These are phyloP conservation scores for Teunomyces gatunensis DNA, from an alignment of 805 yeast species.

Conservation along the genomic window DNA sequence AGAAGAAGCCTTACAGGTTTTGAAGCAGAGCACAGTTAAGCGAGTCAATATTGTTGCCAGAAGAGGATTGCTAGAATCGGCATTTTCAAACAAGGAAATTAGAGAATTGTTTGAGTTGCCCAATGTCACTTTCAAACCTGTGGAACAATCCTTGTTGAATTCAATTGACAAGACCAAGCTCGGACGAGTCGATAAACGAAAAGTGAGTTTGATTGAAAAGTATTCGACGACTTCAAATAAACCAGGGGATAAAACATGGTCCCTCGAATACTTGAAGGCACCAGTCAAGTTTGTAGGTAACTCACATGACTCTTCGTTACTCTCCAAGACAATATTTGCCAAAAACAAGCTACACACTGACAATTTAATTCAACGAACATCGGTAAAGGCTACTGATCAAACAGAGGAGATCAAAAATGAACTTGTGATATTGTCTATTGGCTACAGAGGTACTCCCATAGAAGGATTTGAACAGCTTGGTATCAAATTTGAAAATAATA, in stretches of 20 bases:
- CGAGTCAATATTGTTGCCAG: conserved; percentile 77
- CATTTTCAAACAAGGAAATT: conserved; percentile 89
- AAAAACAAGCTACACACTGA: conserved; percentile 45
- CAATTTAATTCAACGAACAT: conserved; percentile 28
- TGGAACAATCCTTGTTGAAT: conserved; percentile 31
- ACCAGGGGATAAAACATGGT: conserved; percentile 46
- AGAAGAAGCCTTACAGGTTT: conserved; percentile 50
- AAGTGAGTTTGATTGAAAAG: conserved; percentile 60
- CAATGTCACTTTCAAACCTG: conserved; percentile 41
- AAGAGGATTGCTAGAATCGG: conserved; percentile 80
- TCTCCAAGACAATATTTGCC: conserved; percentile 49
- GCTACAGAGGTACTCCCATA: conserved; percentile 71
- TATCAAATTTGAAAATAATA: conserved; percentile 28
- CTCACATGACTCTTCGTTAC: conserved; percentile 31
- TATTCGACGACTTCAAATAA: conserved; percentile 22
- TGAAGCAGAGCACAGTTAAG: conserved; percentile 54
- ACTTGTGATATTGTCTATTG: conserved; percentile 75
- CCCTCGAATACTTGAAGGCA: conserved; percentile 62
- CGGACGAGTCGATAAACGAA: conserved; percentile 59
- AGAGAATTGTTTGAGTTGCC: conserved; percentile 73
- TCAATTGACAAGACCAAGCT: conserved; percentile 33
- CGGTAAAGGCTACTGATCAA: conserved; percentile 36
- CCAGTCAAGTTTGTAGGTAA: conserved; percentile 55
- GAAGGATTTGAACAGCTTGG: conserved; percentile 49
- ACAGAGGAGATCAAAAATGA: conserved; percentile 46